Percentiles rank a stretch among this genome's conserved stretches.
phyloP scores from a whole-genome alignment of 495 filamentous ascomycete species.

The Pseudotulostoma volvatum region DNA sequence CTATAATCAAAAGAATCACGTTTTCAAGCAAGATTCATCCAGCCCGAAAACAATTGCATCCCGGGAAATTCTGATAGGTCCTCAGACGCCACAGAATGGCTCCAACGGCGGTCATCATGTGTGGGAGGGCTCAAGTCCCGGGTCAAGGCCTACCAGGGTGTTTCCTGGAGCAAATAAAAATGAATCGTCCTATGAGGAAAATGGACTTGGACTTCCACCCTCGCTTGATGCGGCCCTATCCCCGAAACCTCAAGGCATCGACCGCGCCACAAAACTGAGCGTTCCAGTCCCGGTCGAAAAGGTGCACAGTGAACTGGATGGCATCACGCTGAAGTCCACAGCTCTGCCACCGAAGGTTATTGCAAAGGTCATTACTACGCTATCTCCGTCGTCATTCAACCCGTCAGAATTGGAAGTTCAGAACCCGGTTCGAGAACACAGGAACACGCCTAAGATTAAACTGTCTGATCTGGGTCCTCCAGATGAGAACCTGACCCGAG shows the following conservation, averaged over 20 bases:
- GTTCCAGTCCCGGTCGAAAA: slow-evolving; percentile 31
- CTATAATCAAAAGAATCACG: not conserved
- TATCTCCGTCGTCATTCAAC: slow-evolving; percentile 9
- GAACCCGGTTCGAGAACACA: slow-evolving; percentile 11
- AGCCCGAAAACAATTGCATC: not conserved
- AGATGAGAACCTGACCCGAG: slow-evolving; percentile 21
- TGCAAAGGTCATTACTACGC: slow-evolving; percentile 30
- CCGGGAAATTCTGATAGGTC: not conserved
- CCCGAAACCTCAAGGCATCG: slow-evolving; percentile 16
- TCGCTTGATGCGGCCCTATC: slow-evolving; percentile 31
- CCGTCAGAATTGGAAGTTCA: slow-evolving; percentile 9
- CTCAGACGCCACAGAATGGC: slow-evolving; percentile 6
- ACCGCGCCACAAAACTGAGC: slow-evolving; percentile 9
- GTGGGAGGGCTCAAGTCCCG: slow-evolving; percentile 29
- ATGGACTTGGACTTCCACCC: slow-evolving; percentile 6
- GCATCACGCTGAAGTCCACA: slow-evolving; percentile 32
- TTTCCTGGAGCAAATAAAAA: slow-evolving; percentile 22
- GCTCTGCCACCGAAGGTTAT: slow-evolving; percentile 27
- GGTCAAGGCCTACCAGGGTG: slow-evolving; percentile 26
- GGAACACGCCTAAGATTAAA: slow-evolving; percentile 23
- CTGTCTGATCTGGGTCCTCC: slow-evolving; percentile 27
- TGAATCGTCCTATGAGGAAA: slow-evolving; percentile 6
- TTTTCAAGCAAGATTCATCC: not conserved
- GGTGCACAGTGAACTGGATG: slow-evolving; percentile 31
- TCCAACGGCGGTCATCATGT: slow-evolving; percentile 9